Conservation (phyloP, 768 basidiomycete species). For the Pisolithus albus region DNA sequence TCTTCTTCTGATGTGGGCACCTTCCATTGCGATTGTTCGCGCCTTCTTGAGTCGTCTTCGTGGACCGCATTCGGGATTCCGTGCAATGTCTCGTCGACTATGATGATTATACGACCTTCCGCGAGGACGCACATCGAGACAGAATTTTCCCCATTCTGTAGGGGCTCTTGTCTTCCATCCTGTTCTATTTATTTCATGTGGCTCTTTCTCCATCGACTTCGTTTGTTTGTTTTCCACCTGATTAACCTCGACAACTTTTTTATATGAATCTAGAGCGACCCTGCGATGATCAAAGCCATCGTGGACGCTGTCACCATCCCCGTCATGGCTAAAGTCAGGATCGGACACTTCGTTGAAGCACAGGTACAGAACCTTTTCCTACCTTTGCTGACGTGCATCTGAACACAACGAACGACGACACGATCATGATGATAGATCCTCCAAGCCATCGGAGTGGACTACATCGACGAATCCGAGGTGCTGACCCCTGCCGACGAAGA, state of each 20-base stretch:
- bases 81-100: too few relatives aligned
- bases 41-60: too few relatives aligned
- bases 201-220: too few relatives aligned
- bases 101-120: too few relatives aligned
- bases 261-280: slow-evolving; percentile 61
- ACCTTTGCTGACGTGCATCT: not conserved
- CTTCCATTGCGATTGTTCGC: too few relatives aligned
- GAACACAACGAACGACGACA: not conserved
- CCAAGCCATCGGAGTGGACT: slow-evolving; percentile 91
- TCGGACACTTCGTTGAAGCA: slow-evolving; percentile 97
- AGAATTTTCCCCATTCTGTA: too few relatives aligned
- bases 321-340: slow-evolving; percentile 94
- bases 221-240: not conserved
- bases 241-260: not conserved
- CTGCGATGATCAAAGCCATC: slow-evolving; percentile 94
- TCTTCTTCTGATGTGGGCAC: too few relatives aligned
- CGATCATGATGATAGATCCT: slow-evolving; percentile 56
- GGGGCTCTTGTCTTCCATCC: too few relatives aligned
- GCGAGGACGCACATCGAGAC: too few relatives aligned
- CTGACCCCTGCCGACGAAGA: slow-evolving; percentile 95
- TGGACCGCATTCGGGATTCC: too few relatives aligned
- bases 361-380: slow-evolving; percentile 45
- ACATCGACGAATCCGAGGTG: slow-evolving; percentile 93
- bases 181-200: too few relatives aligned
- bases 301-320: slow-evolving; percentile 93